Evolutionary conservation across 805 yeast genomes (phyloP), one percentile per base, ranked within the genome.

Genomic region (Yamadazyma akitaensis): DNA sequence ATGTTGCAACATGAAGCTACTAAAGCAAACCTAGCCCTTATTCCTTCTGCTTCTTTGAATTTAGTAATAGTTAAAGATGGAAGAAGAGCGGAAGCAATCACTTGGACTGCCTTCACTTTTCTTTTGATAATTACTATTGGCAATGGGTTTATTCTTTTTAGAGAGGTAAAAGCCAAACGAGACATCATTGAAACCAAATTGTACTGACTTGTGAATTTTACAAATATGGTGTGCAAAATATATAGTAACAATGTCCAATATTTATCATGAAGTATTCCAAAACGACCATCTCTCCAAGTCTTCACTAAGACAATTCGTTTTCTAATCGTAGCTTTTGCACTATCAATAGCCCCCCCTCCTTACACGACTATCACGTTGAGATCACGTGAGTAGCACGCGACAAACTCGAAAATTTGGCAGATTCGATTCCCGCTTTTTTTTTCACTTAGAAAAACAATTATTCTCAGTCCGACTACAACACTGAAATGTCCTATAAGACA

Each of bases 1-100:
- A 81, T 82, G 77, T 75, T 85, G 68, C 75, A 75, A 42, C 81
- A 80, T 54, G 80, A 82, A 42, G 84, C 85, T 0, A 70, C 73
- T 0, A 66, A 65, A 33, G 64, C 82, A 2, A 72, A 77, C 4
- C 54, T 58, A 7, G 53, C 58, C n/a, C 56, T 82, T 28, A 70
- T 79, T 0, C 72, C 74, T 2, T 61, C 68, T 1, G 72, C 84
- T 11, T 78, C 84, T 16, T 70, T 81, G 76, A 64, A 70, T 0
- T 68, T 78, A 11, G 58, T 83, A 0, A 47, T 58, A 11, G 79
- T 76, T 1, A 53, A 59, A 14, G 59, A 58, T 9, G 88, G 88
- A 3, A 54, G 47, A 1, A 71, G 81, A 49, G 84, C 86, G 0
- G 72, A 73, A 21, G 73, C 80, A 0, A 72, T 84, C 76, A 68